Percentiles rank a stretch among this genome's conserved stretches.
These are phyloP conservation scores for Aspergillus uvarum DNA, from an alignment of 2,329 filamentous ascomycete species.

Conservation along the genomic window DNA sequence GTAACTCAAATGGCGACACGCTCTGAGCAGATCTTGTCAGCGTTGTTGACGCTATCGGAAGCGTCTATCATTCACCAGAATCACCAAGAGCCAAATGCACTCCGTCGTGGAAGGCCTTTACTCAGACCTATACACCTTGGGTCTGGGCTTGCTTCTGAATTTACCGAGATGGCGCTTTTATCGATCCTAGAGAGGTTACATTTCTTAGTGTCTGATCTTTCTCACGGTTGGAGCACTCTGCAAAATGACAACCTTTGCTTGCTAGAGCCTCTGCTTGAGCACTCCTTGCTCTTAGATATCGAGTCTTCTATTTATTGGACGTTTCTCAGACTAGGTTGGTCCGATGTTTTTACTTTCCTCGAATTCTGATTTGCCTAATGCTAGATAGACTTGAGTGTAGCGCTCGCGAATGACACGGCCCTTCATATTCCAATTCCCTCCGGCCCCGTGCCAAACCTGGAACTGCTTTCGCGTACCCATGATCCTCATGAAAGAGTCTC, in stretches of 20 bases:
- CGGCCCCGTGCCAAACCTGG: constrained; percentile 13
- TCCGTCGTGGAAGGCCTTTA: not conserved
- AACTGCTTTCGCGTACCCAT: constrained; percentile 8
- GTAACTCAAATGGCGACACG: constrained; percentile 31
- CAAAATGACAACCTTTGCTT: constrained; percentile 5
- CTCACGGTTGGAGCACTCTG: constrained; percentile 16
- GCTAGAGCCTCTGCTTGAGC: constrained; percentile 15
- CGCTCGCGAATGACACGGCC: constrained; percentile 24
- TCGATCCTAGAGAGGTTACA: constrained; percentile 16
- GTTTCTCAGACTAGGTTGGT: constrained; percentile 29
- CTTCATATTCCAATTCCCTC: constrained; percentile 20
- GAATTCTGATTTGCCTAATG: not conserved
- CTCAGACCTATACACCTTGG: not conserved
- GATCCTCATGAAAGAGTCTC: constrained; percentile 22
- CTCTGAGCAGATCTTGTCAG: constrained; percentile 18
- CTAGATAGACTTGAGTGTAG: constrained; percentile 23
- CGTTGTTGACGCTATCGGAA: constrained; percentile 24
- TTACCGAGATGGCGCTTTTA: constrained; percentile 17
- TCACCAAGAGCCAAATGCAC: not conserved
- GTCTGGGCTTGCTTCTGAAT: constrained; percentile 1
- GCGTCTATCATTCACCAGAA: constrained; percentile 10
- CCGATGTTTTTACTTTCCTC: not conserved
- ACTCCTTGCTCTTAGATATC: constrained; percentile 18
- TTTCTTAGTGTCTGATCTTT: constrained; percentile 18
- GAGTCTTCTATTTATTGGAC: constrained; percentile 32